Base-by-base conservation (phyloP, 2,329 filamentous ascomycete genomes). In the Bimuria novae-zelandiae region DNA sequence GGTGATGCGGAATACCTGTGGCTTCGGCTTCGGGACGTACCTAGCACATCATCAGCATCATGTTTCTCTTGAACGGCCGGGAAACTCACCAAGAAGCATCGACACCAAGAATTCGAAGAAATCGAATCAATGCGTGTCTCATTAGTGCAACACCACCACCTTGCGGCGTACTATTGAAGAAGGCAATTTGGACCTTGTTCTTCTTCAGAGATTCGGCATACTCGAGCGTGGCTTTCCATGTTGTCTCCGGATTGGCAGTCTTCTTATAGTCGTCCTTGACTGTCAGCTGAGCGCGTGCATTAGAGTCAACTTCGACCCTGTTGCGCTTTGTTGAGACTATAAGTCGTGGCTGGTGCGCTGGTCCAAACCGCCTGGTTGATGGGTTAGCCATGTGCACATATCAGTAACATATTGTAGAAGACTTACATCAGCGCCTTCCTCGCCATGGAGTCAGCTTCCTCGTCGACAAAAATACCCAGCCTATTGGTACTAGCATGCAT, bases 91-190 rank as follows among this genome's bases (percentile, higher is more conserved):
- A 94, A 51, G 82, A 85, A 62, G 89, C 78, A 56, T 92, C 82
- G 1, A 91, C 84, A 1, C 83, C 87, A 39, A 90, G 68, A 3
- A 85, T 76, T 50, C 84, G 81, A 22, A 87, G 82, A 64, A 92
- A 89, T 47, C 90, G 82, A 41, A 92, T 83, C 25, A 93, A 74
- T 10, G 89, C 88, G 70, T 93, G 89, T 22, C 89, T 81, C 89
- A 93, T 93, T 44, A 92, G 77, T 4, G 89, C 89, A 7, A 93
- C 89, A 36, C 89, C 89, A 44, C 89, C 89, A n/a, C 89, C 89
- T 67, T 92, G 89, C 1, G 89, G 89, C 1, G 89, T 92, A 49
- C 85, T 84, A 68, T 87, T 91, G 79, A 92, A 92, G 74, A 91
- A 92, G 1, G 88, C 89, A 62, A 92, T 80, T 67, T 85, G 88